Conservation (phyloP, 2,329 filamentous ascomycete genomes). For the Pyricularia pennisetigena region DNA sequence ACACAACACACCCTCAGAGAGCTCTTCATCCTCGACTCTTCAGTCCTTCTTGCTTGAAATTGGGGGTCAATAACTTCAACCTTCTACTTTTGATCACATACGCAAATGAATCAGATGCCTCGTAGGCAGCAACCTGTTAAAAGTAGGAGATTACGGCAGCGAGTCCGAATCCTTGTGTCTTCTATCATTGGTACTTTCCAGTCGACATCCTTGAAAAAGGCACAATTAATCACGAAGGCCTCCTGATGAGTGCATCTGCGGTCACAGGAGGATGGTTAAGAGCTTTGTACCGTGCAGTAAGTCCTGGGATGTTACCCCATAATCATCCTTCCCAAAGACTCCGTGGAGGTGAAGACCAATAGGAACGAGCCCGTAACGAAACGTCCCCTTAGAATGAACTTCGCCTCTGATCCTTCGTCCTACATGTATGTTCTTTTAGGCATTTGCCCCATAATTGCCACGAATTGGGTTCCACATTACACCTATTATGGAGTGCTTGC, state of each 20-base stretch:
- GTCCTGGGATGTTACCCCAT: background rate
- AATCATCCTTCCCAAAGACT: background rate
- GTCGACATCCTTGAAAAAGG: background rate
- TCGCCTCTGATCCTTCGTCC: background rate
- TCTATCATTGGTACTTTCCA: background rate
- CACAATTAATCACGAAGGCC: background rate
- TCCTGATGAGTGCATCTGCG: background rate
- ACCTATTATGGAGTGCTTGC: background rate
- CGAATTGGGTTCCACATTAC: background rate
- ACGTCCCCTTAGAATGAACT: background rate
- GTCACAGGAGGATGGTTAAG: background rate
- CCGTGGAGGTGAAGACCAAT: background rate
- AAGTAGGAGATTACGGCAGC: background rate
- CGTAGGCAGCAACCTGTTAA: background rate
- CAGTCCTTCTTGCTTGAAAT: background rate
- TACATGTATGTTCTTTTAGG: background rate
- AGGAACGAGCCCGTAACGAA: background rate
- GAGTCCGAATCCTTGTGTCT: background rate
- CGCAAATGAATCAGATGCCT: background rate
- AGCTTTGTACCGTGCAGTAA: background rate
- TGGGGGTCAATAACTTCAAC: background rate
- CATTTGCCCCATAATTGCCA: background rate
- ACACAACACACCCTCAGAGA: background rate
- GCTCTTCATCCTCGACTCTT: background rate
- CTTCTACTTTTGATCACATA: background rate